phyloP scores from a whole-genome alignment of 2,329 filamentous ascomycete genomes.

The Aspergillus jensenii region DNA sequence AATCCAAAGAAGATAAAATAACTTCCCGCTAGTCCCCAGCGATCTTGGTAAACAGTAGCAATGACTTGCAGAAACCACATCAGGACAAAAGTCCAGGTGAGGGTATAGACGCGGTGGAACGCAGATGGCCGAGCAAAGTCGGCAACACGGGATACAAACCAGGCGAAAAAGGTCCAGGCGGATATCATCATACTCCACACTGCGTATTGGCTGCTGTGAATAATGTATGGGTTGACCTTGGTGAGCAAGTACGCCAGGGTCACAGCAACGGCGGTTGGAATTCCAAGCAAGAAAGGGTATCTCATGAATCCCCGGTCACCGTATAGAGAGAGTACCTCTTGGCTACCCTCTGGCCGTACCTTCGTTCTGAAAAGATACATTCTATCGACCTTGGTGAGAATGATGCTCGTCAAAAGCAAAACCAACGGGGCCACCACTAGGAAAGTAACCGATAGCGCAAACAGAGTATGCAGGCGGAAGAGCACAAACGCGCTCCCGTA shows the following conservation, averaged over 20 bases:
- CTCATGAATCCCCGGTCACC: constrained; percentile 83
- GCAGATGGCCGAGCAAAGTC: constrained; percentile 81
- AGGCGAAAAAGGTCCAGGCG: constrained; percentile 75
- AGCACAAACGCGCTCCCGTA: constrained; percentile 78
- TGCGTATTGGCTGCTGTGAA: constrained; percentile 85
- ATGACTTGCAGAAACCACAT: constrained; percentile 72
- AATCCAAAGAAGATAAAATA: constrained; percentile 84
- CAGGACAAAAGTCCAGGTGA: constrained; percentile 80
- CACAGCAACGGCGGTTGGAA: constrained; percentile 68
- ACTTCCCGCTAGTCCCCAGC: constrained; percentile 68
- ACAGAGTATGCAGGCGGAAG: constrained; percentile 77
- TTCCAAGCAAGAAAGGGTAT: constrained; percentile 71
- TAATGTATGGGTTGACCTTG: constrained; percentile 83
- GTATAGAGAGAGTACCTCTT: constrained; percentile 63
- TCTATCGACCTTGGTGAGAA: constrained; percentile 71
- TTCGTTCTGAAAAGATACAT: constrained; percentile 82
- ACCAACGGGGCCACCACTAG: constrained; percentile 76
- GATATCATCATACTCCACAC: constrained; percentile 88
- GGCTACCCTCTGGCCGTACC: constrained; percentile 60
- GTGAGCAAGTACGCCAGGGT: constrained; percentile 72
- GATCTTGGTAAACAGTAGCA: constrained; percentile 73
- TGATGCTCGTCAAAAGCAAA: constrained; percentile 66
- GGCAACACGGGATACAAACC: constrained; percentile 77
- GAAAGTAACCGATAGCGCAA: constrained; percentile 81
- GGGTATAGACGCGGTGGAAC: constrained; percentile 74